Conservation (phyloP, 1,284 basidiomycete genomes). For the Amylostereum chailletii region DNA sequence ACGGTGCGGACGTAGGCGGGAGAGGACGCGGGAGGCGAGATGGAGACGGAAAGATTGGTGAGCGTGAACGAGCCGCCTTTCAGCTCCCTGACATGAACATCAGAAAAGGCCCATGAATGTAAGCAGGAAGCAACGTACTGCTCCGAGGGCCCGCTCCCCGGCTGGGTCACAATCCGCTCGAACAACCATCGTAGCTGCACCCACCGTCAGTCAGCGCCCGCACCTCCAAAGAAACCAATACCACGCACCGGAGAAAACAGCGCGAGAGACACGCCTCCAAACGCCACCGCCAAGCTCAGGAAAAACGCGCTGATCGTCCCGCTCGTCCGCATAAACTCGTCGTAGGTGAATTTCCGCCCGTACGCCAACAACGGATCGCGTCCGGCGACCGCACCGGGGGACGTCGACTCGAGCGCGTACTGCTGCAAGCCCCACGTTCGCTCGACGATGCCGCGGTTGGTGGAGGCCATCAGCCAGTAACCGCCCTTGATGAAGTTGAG, state of each 20-base stretch:
- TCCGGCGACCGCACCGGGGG: constrained; percentile 7
- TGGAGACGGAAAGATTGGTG: constrained; percentile 48
- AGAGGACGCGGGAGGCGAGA: constrained; percentile 29
- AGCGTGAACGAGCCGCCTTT: constrained; percentile 47
- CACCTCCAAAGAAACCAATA: constrained; percentile 19
- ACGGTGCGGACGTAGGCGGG: constrained; percentile 52
- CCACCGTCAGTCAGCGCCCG: constrained; percentile 2
- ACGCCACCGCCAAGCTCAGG: constrained; percentile 27
- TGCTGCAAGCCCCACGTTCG: constrained; percentile 73
- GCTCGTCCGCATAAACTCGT: constrained; percentile 52
- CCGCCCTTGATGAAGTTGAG: constrained; percentile 41
- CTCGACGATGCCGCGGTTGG: constrained; percentile 66
- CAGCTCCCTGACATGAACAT: constrained; percentile 31
- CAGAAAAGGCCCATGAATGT: neutral
- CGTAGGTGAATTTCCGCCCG: constrained; percentile 63
- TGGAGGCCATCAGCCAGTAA: constrained; percentile 52
- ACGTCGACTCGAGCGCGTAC: constrained; percentile 13
- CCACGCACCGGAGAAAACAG: constrained; percentile 13
- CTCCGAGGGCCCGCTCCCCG: constrained; percentile 58
- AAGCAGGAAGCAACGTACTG: constrained; percentile 30
- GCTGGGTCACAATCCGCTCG: constrained; percentile 38
- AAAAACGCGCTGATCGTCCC: constrained; percentile 34
- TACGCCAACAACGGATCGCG: constrained; percentile 29
- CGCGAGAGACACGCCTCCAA: constrained; percentile 11
- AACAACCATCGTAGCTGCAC: constrained; percentile 46